Conservation (phyloP, 208 protist genomes). For the Wallacemonas sp. region DNA sequence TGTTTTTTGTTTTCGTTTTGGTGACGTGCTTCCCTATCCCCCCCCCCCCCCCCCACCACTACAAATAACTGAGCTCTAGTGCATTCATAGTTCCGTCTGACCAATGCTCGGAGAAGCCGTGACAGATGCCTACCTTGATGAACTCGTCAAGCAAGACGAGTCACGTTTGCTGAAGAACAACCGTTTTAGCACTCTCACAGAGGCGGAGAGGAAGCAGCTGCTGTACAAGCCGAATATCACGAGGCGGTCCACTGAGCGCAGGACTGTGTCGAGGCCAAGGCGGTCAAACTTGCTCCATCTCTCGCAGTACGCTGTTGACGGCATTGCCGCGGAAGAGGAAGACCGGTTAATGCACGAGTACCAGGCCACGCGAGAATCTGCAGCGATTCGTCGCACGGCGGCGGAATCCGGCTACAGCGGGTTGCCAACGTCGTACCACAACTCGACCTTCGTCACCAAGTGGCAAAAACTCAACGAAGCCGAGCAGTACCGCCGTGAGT, state of each 20-base stretch:
- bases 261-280: background rate
- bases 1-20: too few species aligned
- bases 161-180: slow-evolving; percentile 5
- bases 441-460: background rate
- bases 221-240: slow-evolving; percentile 7
- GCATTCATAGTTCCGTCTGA: too few species aligned
- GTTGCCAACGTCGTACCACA: background rate
- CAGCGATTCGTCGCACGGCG: background rate
- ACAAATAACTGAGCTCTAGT: too few species aligned
- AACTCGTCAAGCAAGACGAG: slow-evolving; percentile 18
- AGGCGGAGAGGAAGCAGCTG: background rate
- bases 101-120: background rate
- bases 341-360: slow-evolving; percentile 33
- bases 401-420: slow-evolving; percentile 2
- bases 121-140: slow-evolving; percentile 1
- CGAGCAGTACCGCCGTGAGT: slow-evolving; percentile 1
- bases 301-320: slow-evolving; percentile 12
- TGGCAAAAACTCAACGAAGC: slow-evolving; percentile 6
- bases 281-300: slow-evolving; percentile 1
- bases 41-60: too few species aligned
- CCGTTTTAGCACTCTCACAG: background rate
- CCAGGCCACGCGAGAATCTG: background rate
- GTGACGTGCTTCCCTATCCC: too few species aligned
- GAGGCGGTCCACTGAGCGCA: background rate
- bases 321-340: slow-evolving; percentile 15